These are phyloP conservation scores for Trichoderma sp. DNA, from an alignment of 2,329 filamentous ascomycete species.

Conservation along the genomic window DNA sequence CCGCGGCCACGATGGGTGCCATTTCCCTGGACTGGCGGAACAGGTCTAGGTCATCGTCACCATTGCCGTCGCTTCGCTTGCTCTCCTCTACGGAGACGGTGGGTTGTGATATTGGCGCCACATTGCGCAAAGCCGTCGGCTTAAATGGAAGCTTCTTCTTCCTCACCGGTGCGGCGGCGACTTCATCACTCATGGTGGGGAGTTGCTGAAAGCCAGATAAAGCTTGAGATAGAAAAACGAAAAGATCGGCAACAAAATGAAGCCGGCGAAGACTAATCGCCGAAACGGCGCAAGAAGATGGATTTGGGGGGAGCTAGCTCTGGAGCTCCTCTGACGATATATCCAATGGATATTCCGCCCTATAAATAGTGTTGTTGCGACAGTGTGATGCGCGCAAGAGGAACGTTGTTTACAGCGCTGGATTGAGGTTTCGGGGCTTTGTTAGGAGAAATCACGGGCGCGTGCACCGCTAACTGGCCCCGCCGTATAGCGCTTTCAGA, in stretches of 20 bases:
- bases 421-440: constrained; percentile 7
- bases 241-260: neutral
- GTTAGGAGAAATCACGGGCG: constrained; percentile 3
- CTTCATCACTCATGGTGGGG: constrained; percentile 31
- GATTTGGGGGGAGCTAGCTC: neutral
- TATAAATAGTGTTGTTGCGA: neutral
- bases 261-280: neutral
- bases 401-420: constrained; percentile 11
- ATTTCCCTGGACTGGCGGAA: constrained; percentile 52
- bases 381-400: neutral
- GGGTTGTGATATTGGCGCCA: constrained; percentile 27
- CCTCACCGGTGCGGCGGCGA: constrained; percentile 24
- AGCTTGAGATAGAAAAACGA: neutral
- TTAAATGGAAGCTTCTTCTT: constrained; percentile 50
- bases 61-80: constrained; percentile 20
- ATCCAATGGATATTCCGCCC: neutral
- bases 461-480: constrained; percentile 14
- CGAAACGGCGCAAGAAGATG: neutral
- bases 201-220: constrained; percentile 18
- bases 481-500: neutral
- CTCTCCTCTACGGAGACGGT: constrained; percentile 12
- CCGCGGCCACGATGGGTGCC: constrained; percentile 44
- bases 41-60: constrained; percentile 42
- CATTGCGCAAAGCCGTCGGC: constrained; percentile 42
- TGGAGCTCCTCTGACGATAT: neutral